Conservation (phyloP, 148 eudicot genomes). For the Pouteria glomerata region DNA sequence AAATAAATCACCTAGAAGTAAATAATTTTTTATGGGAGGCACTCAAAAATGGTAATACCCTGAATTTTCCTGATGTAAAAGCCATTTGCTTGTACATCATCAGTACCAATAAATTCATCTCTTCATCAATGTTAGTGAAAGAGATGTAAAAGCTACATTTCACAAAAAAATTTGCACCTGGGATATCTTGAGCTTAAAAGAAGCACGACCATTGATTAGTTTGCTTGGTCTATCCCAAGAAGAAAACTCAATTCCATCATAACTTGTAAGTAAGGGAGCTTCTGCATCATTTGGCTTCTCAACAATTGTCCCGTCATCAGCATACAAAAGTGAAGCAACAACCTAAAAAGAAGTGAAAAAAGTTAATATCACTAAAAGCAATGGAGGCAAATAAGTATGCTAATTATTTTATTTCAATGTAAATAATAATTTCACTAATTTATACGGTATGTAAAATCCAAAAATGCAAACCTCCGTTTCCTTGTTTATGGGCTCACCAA, state of each 20-base stretch:
- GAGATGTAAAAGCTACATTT: background rate
- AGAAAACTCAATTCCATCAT: constrained; percentile 64
- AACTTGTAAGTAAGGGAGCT: constrained; percentile 65
- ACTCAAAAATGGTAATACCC: background rate
- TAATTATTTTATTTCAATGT: background rate
- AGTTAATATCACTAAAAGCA: too few relatives aligned
- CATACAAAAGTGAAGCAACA: constrained; percentile 73
- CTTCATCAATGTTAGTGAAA: background rate
- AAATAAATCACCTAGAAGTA: background rate
- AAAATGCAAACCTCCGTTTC: constrained; percentile 51
- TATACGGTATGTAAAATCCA: background rate
- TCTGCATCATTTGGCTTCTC: constrained; percentile 57
- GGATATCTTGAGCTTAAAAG: constrained; percentile 72
- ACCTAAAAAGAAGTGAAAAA: constrained; percentile 54
- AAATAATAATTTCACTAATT: background rate
- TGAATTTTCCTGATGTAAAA: background rate
- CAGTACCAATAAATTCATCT: background rate
- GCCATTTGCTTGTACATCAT: background rate
- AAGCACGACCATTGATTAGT: constrained; percentile 63
- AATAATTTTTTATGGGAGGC: background rate
- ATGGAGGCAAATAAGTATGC: background rate
- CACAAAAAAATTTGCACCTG: constrained; percentile 44
- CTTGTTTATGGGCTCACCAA: constrained; percentile 44
- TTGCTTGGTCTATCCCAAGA: constrained; percentile 54
- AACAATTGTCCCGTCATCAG: constrained; percentile 54